Evolutionary conservation across 108 stramenopile genomes (phyloP), one percentile per base, ranked within the genome.

Genomic region (Nannochloropsis gaditana): DNA sequence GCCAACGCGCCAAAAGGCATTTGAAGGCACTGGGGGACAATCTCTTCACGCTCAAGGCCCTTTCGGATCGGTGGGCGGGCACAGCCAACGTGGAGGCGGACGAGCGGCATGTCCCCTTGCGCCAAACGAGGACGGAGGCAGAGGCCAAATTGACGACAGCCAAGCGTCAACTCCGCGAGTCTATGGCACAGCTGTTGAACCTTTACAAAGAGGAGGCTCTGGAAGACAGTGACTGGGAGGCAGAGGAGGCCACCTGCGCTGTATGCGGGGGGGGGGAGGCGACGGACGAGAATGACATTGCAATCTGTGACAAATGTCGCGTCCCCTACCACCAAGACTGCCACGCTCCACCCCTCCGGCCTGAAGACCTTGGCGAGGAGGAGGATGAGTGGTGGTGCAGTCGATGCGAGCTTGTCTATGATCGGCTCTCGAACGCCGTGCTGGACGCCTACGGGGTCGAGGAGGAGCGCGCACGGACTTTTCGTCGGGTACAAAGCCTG

Each of bases 201-300:
- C 59, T 73, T 15, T n/a, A 73, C 8, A n/a, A 73, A 6, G 59
- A 73, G 4, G 59, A 15, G 2, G 19, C 15, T 4, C 8, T 73
- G 59, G 59, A 73, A n/a, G 2, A 73, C 59, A 73, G 59, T 73
- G 59, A 73, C 59, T 73, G 59, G 59, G 59, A 73, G 59, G 59
- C 15, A 6, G 59, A 73, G 59, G 59, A 73, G 3, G 59, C 59
- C 15, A n/a, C n/a, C 2, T 73, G 59, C n/a, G 59, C 59, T 15
- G 59, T 73, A n/a, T 73, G 59, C n/a, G 59, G 59, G 15, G 59
- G 8, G 15, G 59, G 59, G 59, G 59, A 73, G 19, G 59, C 59
- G 59, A 73, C 59, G 59, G 59, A 73, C n/a, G 59, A 73, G 59
- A 73, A 73, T n/a, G 59, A 73, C 59, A 73, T 73, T n/a, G 59